A percentile compares a stretch with the other conserved stretches of the same genome.
These are phyloP conservation scores for Fusarium praegraminearum DNA, from an alignment of 2,329 filamentous ascomycete species.

Conservation along the genomic window DNA sequence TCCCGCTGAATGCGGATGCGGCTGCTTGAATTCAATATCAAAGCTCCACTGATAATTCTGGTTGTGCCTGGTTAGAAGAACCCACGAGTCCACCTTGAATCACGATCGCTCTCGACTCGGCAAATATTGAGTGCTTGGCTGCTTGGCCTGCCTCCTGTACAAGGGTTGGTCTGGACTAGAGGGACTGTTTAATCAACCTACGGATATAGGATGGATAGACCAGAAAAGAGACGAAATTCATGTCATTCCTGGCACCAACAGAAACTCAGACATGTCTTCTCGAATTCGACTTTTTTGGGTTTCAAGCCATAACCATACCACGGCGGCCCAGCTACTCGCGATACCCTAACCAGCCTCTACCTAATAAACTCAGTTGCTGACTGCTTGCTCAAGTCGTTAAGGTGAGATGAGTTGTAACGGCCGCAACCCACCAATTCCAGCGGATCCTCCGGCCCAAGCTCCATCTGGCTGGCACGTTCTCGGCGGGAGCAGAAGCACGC, in stretches of 20 bases:
- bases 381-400: background rate
- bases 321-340: background rate
- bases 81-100: slow-evolving; percentile 23
- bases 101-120: slow-evolving; percentile 37
- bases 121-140: slow-evolving; percentile 25
- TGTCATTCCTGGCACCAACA: background rate
- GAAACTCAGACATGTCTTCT: background rate
- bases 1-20: slow-evolving; percentile 34
- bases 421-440: slow-evolving; percentile 37
- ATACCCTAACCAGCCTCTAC: background rate
- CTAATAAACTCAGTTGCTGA: slow-evolving; percentile 3
- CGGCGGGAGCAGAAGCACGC: slow-evolving; percentile 18
- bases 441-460: slow-evolving; percentile 34
- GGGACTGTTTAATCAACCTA: background rate
- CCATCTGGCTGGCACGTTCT: slow-evolving; percentile 33
- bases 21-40: slow-evolving; percentile 31
- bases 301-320: background rate
- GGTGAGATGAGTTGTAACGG: slow-evolving; percentile 23
- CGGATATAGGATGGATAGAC: background rate
- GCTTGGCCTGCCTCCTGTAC: slow-evolving; percentile 17
- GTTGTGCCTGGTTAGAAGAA: slow-evolving; percentile 30
- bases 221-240: background rate
- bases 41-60: slow-evolving; percentile 29
- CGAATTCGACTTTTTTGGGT: background rate
- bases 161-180: slow-evolving; percentile 19